Conservation (phyloP, 1,139 yeast species). For the Pichia sp. region DNA sequence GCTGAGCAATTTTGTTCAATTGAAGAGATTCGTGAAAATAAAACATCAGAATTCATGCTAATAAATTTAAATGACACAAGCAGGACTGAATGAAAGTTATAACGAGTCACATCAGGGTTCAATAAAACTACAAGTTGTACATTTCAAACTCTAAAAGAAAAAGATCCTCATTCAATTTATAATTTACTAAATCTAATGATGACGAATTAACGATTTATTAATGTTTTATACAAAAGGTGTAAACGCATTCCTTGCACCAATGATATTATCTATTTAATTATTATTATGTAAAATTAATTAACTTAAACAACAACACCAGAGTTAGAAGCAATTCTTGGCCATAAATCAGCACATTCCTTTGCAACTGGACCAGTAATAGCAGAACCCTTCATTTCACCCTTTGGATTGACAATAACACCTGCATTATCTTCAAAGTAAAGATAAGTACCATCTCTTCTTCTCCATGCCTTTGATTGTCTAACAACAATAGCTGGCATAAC, state of each 20-base stretch:
- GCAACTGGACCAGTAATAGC: constrained; percentile 99
- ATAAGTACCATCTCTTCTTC: constrained; percentile 99
- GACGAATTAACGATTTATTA: constrained; percentile 13
- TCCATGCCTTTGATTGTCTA: constrained; percentile 99
- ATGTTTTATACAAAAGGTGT: constrained; percentile 16
- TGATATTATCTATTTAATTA: constrained; percentile 11
- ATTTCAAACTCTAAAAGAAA: too few relatives aligned
- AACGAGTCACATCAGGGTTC: neutral
- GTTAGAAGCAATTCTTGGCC: constrained; percentile 99
- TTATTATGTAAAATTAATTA: constrained; percentile 1
- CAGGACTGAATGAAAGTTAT: neutral
- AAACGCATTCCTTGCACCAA: constrained; percentile 21
- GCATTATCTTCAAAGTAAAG: constrained; percentile 99
- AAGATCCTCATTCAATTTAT: neutral
- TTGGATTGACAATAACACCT: constrained; percentile 99
- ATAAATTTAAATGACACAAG: neutral
- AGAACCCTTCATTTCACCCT: constrained; percentile 99
- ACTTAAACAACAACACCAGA: constrained; percentile 99
- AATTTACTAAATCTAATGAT: neutral
- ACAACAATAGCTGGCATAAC: constrained; percentile 99
- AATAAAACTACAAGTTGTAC: neutral
- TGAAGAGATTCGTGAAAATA: neutral
- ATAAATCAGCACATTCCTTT: constrained; percentile 99
- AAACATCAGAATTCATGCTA: neutral
- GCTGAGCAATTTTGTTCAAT: neutral